A percentile compares a stretch with the other conserved stretches of the same genome.
These are phyloP conservation scores for Candida endomychidarum DNA, from an alignment of 805 yeast species.

Conservation along the genomic window DNA sequence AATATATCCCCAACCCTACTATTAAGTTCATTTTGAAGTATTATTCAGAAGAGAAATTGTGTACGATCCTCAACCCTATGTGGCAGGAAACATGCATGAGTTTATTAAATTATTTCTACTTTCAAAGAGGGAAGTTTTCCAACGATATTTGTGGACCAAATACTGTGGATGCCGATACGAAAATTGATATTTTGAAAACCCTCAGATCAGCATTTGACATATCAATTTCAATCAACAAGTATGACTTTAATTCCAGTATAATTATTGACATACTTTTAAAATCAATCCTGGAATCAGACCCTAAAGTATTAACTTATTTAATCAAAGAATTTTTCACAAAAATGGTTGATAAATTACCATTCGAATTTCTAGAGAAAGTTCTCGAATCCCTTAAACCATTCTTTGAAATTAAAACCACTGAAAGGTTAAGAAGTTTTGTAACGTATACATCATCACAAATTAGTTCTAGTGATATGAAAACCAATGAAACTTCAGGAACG, in stretches of 20 bases:
- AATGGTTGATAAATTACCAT: slow-evolving; percentile 10
- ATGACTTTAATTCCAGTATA: slow-evolving; percentile 30
- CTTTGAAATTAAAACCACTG: slow-evolving; percentile 14
- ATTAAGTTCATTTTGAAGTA: slow-evolving; percentile 47
- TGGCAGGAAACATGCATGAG: slow-evolving; percentile 52
- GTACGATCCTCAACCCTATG: slow-evolving; percentile 50
- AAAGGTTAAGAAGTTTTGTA: slow-evolving; percentile 27
- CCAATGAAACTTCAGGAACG: neutral
- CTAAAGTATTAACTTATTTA: slow-evolving; percentile 29
- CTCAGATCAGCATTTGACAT: slow-evolving; percentile 37
- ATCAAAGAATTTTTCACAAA: slow-evolving; percentile 25
- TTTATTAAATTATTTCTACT: slow-evolving; percentile 47
- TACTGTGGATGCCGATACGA: slow-evolving; percentile 17
- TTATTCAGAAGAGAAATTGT: slow-evolving; percentile 49
- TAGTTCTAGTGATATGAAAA: slow-evolving; percentile 12
- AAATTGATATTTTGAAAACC: slow-evolving; percentile 31
- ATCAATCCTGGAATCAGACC: slow-evolving; percentile 29
- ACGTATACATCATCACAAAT: slow-evolving; percentile 24
- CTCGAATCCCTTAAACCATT: slow-evolving; percentile 14
- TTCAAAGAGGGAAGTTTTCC: neutral
- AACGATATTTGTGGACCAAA: slow-evolving; percentile 1
- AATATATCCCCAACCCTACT: slow-evolving; percentile 34
- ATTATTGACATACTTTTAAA: slow-evolving; percentile 31
- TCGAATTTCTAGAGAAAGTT: slow-evolving; percentile 6
- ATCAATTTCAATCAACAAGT: slow-evolving; percentile 30